These are phyloP conservation scores for Solanum tacnaense DNA, from an alignment of 257 asterid species.

Conservation along the genomic window DNA sequence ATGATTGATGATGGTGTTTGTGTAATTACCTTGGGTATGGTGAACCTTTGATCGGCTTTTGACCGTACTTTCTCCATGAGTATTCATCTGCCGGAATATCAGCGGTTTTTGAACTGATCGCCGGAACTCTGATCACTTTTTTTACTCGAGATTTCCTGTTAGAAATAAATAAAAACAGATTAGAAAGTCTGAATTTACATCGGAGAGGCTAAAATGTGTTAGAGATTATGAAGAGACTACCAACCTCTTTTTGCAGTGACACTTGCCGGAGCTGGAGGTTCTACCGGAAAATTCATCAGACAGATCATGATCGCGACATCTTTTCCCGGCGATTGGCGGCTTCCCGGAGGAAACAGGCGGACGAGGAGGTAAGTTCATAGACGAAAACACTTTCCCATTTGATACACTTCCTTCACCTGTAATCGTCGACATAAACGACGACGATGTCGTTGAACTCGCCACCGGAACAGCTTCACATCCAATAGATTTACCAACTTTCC, in stretches of 20 bases:
- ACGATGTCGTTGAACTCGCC: slow-evolving; percentile 37
- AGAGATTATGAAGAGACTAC: neutral
- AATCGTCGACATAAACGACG: slow-evolving; percentile 46
- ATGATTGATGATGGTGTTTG: neutral
- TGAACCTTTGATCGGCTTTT: slow-evolving; percentile 35
- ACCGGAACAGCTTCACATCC: neutral
- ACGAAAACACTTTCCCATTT: slow-evolving; percentile 42
- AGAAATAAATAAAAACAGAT: neutral
- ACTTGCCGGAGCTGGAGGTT: slow-evolving; percentile 38
- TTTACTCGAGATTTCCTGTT: slow-evolving; percentile 21
- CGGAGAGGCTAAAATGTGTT: neutral
- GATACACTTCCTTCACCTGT: slow-evolving; percentile 85
- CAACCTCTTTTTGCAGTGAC: slow-evolving; percentile 76
- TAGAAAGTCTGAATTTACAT: neutral
- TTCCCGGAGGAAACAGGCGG: slow-evolving; percentile 41
- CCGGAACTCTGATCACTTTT: slow-evolving; percentile 33
- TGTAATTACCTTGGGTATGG: slow-evolving; percentile 19
- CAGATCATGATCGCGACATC: slow-evolving; percentile 58
- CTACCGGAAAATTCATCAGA: slow-evolving; percentile 46
- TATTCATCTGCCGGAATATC: slow-evolving; percentile 37
- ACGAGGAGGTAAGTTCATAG: slow-evolving; percentile 24
- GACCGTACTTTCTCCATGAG: slow-evolving; percentile 38
- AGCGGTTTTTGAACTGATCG: slow-evolving; percentile 27
- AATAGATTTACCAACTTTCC: neutral
- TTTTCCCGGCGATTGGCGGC: slow-evolving; percentile 56